Evolutionary conservation across 768 basidiomycete species (phyloP).

Genomic region (Pisolithus microcarpus): DNA sequence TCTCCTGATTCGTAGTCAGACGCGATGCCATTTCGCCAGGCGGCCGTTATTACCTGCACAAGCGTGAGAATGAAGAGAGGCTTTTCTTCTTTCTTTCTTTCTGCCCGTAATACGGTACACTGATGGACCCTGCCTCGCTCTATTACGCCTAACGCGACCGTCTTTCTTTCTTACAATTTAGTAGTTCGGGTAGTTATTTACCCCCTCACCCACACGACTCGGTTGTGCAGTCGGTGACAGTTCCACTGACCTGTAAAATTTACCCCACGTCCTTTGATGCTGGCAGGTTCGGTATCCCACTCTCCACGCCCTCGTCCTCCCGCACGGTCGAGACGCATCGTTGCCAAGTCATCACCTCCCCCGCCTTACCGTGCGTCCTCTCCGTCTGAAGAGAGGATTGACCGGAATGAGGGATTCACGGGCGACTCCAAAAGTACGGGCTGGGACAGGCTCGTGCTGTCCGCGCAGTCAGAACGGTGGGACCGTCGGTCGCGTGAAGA

Average conservation of each 20-base stretch:
- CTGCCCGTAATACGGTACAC: no score
- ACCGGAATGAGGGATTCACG: constrained; percentile 26
- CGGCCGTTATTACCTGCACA: constrained; percentile 37
- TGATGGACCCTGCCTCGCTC: no score
- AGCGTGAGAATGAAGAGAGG: background rate
- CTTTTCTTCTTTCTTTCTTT: no score
- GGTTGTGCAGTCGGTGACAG: background rate
- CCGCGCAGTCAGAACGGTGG: constrained; percentile 39
- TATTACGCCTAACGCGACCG: background rate
- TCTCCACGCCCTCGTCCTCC: constrained; percentile 65
- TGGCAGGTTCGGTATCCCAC: constrained; percentile 25
- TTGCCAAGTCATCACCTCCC: constrained; percentile 38
- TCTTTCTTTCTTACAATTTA: background rate
- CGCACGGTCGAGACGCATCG: constrained; percentile 52
- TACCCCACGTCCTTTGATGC: constrained; percentile 19
- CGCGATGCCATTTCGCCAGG: constrained; percentile 93
- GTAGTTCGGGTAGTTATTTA: background rate
- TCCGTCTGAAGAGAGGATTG: constrained; percentile 22
- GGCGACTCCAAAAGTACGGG: constrained; percentile 7
- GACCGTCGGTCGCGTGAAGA: constrained; percentile 68
- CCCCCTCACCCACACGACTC: background rate
- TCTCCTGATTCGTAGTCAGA: constrained; percentile 50
- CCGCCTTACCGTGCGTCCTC: constrained; percentile 51
- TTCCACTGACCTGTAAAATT: background rate
- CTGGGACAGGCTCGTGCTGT: constrained; percentile 15